Evolutionary conservation across 176 grass and related monocot genomes (phyloP).

Genomic region (Carex myosuroides): DNA sequence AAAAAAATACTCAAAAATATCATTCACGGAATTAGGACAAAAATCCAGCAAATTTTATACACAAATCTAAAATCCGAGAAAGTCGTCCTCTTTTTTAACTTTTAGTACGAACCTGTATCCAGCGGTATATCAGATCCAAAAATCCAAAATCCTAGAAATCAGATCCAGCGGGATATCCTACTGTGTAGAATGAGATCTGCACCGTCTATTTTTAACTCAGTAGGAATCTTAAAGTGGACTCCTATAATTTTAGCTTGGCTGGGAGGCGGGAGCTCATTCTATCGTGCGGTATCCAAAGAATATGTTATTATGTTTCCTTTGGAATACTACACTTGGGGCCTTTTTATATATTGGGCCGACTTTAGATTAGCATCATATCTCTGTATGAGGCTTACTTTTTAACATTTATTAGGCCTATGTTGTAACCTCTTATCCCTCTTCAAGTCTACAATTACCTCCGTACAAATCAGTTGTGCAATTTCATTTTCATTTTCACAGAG

Average conservation of each 20-base stretch:
- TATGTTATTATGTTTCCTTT: not conserved
- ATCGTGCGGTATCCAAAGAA: too few species aligned
- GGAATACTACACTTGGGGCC: not conserved
- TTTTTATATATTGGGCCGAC: not conserved
- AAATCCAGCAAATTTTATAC: not conserved
- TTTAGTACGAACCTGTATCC: too few species aligned
- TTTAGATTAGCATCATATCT: not conserved
- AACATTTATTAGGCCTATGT: not conserved
- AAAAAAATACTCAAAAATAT: not conserved
- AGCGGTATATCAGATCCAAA: too few species aligned
- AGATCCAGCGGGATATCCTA: too few species aligned
- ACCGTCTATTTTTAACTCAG: too few species aligned
- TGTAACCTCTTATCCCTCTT: not conserved
- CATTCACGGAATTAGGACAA: not conserved
- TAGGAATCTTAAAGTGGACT: too few species aligned
- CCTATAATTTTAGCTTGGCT: too few species aligned
- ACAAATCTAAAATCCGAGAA: not conserved
- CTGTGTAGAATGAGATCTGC: too few species aligned
- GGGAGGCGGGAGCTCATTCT: too few species aligned
- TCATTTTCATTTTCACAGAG: not conserved
- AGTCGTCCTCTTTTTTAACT: not conserved
- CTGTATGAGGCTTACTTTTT: not conserved
- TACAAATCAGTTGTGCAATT: not conserved
- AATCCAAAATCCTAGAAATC: too few species aligned
- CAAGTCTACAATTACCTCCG: not conserved